These are phyloP conservation scores for Magnolia changhungtana DNA, from an alignment of 164 flowering plant species.

Conservation along the genomic window DNA sequence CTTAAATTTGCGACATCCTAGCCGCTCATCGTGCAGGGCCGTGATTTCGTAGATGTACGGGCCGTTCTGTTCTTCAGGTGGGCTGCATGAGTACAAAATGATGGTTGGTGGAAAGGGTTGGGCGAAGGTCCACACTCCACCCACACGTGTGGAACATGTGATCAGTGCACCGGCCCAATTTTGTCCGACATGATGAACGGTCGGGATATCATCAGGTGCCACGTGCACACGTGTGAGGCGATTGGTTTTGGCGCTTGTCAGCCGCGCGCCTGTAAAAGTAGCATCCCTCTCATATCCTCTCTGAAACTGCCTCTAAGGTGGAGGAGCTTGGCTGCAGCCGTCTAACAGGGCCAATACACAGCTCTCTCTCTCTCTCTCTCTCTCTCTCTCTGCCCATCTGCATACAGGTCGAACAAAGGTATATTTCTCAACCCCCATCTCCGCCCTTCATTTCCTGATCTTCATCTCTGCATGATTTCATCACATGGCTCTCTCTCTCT, in stretches of 20 bases:
- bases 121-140: too few relatives aligned
- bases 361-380: conserved; percentile 2
- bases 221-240: not conserved
- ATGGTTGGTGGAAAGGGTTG: too few relatives aligned
- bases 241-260: not conserved
- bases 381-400: not conserved
- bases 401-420: conserved; percentile 13
- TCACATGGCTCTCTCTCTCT: not conserved
- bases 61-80: too few relatives aligned
- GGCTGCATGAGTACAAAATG: too few relatives aligned
- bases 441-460: not conserved
- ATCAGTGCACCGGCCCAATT: too few relatives aligned
- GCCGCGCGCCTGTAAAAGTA: not conserved
- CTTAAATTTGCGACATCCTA: too few relatives aligned
- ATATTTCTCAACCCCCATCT: not conserved
- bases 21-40: too few relatives aligned
- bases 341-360: not conserved
- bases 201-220: not conserved
- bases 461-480: not conserved
- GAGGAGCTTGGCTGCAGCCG: not conserved
- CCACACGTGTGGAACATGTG: too few relatives aligned
- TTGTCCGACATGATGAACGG: not conserved
- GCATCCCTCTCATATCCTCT: not conserved
- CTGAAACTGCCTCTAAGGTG: not conserved
- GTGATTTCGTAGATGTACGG: too few relatives aligned